phyloP scores from a whole-genome alignment of 2,329 filamentous ascomycete species.

The Phoma sp. region DNA sequence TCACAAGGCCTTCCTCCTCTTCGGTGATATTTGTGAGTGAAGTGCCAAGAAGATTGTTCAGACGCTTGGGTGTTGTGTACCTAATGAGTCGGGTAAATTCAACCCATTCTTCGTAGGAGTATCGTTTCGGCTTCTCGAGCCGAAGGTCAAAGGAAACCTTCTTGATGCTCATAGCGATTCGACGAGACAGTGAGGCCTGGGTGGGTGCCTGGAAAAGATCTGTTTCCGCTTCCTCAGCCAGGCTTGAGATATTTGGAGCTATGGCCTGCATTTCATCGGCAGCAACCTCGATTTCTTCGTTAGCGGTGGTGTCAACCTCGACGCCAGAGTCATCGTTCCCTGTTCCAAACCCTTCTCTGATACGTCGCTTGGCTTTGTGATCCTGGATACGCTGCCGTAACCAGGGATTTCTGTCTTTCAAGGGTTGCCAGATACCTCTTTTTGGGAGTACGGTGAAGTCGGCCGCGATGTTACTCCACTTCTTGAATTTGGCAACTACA shows the following conservation, averaged over 20 bases:
- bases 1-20: conserved; percentile 64
- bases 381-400: conserved; percentile 47
- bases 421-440: conserved; percentile 60
- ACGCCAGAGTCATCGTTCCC: conserved; percentile 34
- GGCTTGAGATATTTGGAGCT: conserved; percentile 13
- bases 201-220: conserved; percentile 23
- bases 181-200: conserved; percentile 62
- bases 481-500: conserved; percentile 70
- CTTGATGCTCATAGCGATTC: conserved; percentile 73
- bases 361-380: conserved; percentile 43
- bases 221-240: conserved; percentile 23
- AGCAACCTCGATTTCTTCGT: conserved; percentile 2
- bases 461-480: conserved; percentile 64
- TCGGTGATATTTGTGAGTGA: conserved; percentile 39
- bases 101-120: conserved; percentile 85
- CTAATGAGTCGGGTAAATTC: conserved; percentile 79
- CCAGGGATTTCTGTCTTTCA: conserved; percentile 57
- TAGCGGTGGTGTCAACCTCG: background rate
- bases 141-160: conserved; percentile 69
- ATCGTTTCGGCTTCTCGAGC: conserved; percentile 64
- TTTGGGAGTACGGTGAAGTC: conserved; percentile 71
- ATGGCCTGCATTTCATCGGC: conserved; percentile 17
- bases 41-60: conserved; percentile 16
- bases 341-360: conserved; percentile 56
- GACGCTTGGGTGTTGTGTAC: conserved; percentile 49